Evolutionary conservation across 371 early-diverging fungal genomes (phyloP).

Genomic region (Furculomyces boomerangus): DNA sequence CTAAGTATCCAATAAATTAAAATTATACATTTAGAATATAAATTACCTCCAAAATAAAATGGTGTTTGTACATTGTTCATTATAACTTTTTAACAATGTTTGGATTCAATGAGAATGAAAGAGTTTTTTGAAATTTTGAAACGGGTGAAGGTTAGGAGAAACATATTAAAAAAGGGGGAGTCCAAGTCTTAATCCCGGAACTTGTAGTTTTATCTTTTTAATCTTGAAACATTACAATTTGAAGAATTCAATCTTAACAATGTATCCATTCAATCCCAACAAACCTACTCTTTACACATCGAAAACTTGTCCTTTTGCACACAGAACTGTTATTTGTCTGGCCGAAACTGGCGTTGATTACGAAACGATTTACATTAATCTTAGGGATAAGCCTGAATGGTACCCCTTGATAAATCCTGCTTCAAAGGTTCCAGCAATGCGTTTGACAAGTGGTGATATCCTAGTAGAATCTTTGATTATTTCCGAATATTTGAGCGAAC

Average conservation of each 20-base stretch:
- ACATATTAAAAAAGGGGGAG: too few species aligned
- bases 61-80: background rate
- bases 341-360: constrained; percentile 27
- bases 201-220: background rate
- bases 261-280: background rate
- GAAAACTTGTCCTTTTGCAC: constrained; percentile 37
- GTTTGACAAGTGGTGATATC: constrained; percentile 34
- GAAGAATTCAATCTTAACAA: too few species aligned
- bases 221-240: background rate
- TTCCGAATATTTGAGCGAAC: constrained; percentile 70
- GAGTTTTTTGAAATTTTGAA: too few species aligned
- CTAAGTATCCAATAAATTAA: background rate
- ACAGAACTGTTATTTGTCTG: constrained; percentile 35
- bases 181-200: too few species aligned
- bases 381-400: constrained; percentile 43
- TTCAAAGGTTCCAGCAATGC: constrained; percentile 48
- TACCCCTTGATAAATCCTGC: constrained; percentile 42
- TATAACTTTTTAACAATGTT: too few species aligned
- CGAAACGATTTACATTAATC: constrained; percentile 33
- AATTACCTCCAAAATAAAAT: constrained; percentile 1
- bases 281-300: constrained; percentile 27
- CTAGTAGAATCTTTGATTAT: constrained; percentile 64
- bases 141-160: too few species aligned
- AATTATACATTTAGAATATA: background rate
- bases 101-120: too few species aligned